phyloP scores from a whole-genome alignment of 768 basidiomycete species.

The Termitomyces heimii region DNA sequence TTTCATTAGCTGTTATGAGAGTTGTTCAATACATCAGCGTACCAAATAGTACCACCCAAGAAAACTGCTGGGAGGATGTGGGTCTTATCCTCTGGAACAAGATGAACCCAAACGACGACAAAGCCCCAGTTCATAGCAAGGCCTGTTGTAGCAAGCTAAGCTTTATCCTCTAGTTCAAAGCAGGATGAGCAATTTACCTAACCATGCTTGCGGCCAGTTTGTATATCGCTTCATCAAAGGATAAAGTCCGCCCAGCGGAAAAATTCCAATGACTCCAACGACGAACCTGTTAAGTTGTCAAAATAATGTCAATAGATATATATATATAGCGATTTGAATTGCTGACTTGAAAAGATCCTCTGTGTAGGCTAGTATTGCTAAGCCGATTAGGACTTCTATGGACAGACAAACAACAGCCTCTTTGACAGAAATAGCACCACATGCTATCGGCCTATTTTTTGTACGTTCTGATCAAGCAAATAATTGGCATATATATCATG shows the following conservation, averaged over 20 bases:
- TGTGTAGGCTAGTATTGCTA: not conserved
- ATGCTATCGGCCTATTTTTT: slow-evolving; percentile 23
- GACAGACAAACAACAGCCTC: slow-evolving; percentile 20
- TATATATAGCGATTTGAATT: not conserved
- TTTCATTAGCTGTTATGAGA: not conserved
- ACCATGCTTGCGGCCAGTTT: slow-evolving; percentile 35
- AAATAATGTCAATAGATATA: too few species aligned
- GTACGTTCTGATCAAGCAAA: slow-evolving; percentile 20
- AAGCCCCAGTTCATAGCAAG: slow-evolving; percentile 26
- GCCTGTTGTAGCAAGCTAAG: not conserved
- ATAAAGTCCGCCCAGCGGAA: slow-evolving; percentile 24
- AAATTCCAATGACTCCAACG: slow-evolving; percentile 15
- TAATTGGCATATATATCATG: not conserved
- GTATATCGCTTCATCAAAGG: slow-evolving; percentile 37
- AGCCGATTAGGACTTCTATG: not conserved
- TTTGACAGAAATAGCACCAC: slow-evolving; percentile 19
- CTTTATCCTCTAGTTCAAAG: not conserved
- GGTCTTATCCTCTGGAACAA: slow-evolving; percentile 3
- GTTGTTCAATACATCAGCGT: not conserved
- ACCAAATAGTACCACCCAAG: slow-evolving; percentile 8
- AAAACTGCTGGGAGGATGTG: not conserved
- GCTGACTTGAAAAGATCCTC: not conserved
- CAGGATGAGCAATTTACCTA: slow-evolving; percentile 17
- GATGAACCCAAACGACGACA: slow-evolving; percentile 17
- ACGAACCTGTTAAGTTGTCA: slow-evolving; percentile 11